Evolutionary conservation across 179 eudicot species (phyloP), one percentile per base, ranked within the genome.

Genomic region (Silene noctiflora): DNA sequence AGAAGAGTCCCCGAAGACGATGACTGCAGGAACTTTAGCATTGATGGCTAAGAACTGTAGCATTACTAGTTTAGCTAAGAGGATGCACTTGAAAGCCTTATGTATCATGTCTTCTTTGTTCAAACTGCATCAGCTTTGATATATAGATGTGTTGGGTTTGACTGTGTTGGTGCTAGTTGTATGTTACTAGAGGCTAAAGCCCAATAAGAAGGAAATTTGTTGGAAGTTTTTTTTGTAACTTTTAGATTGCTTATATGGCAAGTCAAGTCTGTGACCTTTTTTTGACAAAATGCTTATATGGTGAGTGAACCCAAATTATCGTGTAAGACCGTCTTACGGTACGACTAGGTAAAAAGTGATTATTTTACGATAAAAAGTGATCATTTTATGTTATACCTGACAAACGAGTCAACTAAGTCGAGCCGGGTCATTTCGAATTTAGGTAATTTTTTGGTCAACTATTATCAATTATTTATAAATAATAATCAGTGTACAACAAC

Each of bases 1-100:
- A 1, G 94, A 82, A 13, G 94, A 90, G 78, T 90, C 94, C 2
- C 94, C 94, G 27, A 90, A 90, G 29, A 90, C 90, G 2, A 89
- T 85, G 1, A 91, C 74, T 0, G 91, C 87, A 0, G 91, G 85
- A 16, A 51, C 58, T 51, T 51, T 16, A 14, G 58, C 58, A 51
- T 14, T 51, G 58, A 51, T 51, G 58, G 64, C 25, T n/a, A 77
- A 4, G n/a, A 74, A 73, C 9, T 60, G 9, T 60, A 59, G 75
- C 58, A 51, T 51, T 68, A 74, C 63, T 19, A 77, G 61, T 69
- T 48, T 72, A 51, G 81, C 72, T 33, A 81, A 77, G 74, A 77
- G 61, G 56, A 81, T 71, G 75, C 71, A 69, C n/a, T 69, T 61
- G 62, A 29, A 31, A n/a, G 22, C 78, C 72, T 69, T 77, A 33